Base-by-base conservation (phyloP, 257 asterid genomes). In the Paulownia fortunei region DNA sequence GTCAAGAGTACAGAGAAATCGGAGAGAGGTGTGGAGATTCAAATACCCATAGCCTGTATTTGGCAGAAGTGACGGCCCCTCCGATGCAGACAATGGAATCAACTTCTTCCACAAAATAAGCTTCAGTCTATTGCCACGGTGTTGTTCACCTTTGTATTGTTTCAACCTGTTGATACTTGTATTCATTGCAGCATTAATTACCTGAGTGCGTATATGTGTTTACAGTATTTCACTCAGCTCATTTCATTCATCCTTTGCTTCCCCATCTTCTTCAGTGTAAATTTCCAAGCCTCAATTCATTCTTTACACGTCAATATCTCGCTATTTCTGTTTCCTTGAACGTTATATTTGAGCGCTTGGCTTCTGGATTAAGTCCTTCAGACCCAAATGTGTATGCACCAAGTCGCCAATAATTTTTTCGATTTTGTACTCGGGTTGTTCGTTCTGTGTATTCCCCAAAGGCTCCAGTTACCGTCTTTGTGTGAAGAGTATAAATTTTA, bases 1-100 rank as follows among this genome's bases (percentile, higher is more conserved):
- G 96, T 46, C 96, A 90, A 87, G 96, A 90, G 70, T 90, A 87
- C 78, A 74, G 96, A 82, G 96, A 90, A 85, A 87, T 90, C 72
- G 86, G 77, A 7, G 96, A 90, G 70, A 85, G 88, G 78, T 85
- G 85, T 77, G 87, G 74, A 39, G 80, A 78, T 36, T 34, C 85
- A 0, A 84, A 62, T 63, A 42, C 87, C 11, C 72, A 84, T n/a
- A 76, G 66, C 80, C 79, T 81, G 81, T 74, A 81, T 81, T 55
- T 77, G 85, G 88, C 67, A 37, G 91, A 76, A 76, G 89, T 85
- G 42, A 84, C 85, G 4, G 87, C 96, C 18, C 96, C 96, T 42
- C 75, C 86, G 34, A 72, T 80, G 70, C 96, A 90, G 83, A 82
- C 80, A 49, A 90, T 90, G 96, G 96, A 90, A 81, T 72, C 84